These are phyloP conservation scores for Crithidia fasciculata DNA, from an alignment of 208 protist species.

Conservation along the genomic window DNA sequence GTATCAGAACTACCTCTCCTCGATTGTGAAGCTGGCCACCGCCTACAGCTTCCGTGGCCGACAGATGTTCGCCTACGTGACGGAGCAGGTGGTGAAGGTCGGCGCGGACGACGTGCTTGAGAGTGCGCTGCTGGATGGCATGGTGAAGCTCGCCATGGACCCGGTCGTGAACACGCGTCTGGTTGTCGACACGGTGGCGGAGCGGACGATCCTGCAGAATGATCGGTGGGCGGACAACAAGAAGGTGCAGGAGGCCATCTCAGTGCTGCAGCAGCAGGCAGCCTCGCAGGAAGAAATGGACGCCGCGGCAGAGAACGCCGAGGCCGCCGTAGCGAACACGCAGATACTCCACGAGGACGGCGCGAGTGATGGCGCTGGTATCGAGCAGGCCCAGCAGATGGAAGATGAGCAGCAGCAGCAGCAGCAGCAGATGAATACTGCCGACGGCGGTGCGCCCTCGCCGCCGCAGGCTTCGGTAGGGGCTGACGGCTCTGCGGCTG, in stretches of 20 bases:
- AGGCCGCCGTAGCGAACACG: slow-evolving; percentile 31
- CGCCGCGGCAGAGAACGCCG: slow-evolving; percentile 27
- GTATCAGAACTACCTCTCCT: slow-evolving; percentile 59
- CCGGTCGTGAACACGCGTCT: slow-evolving; percentile 91
- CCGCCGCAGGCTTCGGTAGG: neutral
- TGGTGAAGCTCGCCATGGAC: slow-evolving; percentile 77
- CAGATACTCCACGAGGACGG: slow-evolving; percentile 30
- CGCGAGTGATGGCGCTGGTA: neutral
- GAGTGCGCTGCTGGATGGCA: slow-evolving; percentile 63
- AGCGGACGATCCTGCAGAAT: slow-evolving; percentile 51
- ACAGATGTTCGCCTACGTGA: slow-evolving; percentile 90
- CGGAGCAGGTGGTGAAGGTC: slow-evolving; percentile 78
- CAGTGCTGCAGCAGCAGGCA: slow-evolving; percentile 37
- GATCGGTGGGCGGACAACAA: slow-evolving; percentile 50
- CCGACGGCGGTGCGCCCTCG: slow-evolving; percentile 2
- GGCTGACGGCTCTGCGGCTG: neutral
- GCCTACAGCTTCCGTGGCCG: slow-evolving; percentile 81
- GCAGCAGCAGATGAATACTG: neutral
- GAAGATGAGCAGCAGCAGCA: slow-evolving; percentile 35
- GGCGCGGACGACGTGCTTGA: slow-evolving; percentile 70
- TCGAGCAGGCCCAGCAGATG: slow-evolving; percentile 16
- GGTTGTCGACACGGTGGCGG: slow-evolving; percentile 65
- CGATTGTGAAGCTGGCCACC: slow-evolving; percentile 77
- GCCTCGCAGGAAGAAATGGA: slow-evolving; percentile 36
- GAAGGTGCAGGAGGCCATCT: slow-evolving; percentile 54